Evolutionary conservation across 1,284 basidiomycete species (phyloP), one percentile per base, ranked within the genome.

Genomic region (Afroboletus lepidellus): DNA sequence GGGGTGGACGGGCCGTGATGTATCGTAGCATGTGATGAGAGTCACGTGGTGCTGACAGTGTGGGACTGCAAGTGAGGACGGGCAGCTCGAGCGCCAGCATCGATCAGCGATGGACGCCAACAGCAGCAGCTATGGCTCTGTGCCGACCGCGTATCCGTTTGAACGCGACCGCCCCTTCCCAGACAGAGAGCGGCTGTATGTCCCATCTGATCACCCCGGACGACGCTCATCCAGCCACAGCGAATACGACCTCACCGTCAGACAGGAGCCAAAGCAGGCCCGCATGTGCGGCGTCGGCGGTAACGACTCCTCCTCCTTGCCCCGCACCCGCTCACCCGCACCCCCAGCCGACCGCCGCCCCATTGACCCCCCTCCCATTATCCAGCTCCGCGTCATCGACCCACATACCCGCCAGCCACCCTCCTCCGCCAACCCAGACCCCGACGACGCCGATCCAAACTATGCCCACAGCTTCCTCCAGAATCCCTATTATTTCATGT

Each of bases 401-500:
- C 83, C 80, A 8, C 69, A 80, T n/a, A 72, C 77, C 36, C 75
- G 72, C 33, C 67, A 60, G 37, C 62, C 62, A 0, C 67, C 68
- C 11, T 57, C 63, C 8, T 46, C 57, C 7, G 47, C 57, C 5
- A 60, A 65, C 15, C 50, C 56, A 27, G 57, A 64, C 36, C 27
- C 53, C 13, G 72, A 77, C 41, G 77, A 75, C 51, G 21, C 60
- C 42, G 56, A 75, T 55, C 57, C 60, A 32, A 66, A 66, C 41
- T 69, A 71, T 43, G 57, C 69, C 66, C 71, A 72, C 46, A 75
- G 76, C 24, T 91, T 84, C 66, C 77, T 90, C 15, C 88, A 96
- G 72, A 94, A 92, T 59, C 93, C 93, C 0, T 94, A 94, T 69
- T 94, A 94, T 67, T 96, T 97, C 71, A 93, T 94, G 83, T 96